These are phyloP conservation scores for Lactarius hengduanensis DNA, from an alignment of 768 basidiomycete species.

Conservation along the genomic window DNA sequence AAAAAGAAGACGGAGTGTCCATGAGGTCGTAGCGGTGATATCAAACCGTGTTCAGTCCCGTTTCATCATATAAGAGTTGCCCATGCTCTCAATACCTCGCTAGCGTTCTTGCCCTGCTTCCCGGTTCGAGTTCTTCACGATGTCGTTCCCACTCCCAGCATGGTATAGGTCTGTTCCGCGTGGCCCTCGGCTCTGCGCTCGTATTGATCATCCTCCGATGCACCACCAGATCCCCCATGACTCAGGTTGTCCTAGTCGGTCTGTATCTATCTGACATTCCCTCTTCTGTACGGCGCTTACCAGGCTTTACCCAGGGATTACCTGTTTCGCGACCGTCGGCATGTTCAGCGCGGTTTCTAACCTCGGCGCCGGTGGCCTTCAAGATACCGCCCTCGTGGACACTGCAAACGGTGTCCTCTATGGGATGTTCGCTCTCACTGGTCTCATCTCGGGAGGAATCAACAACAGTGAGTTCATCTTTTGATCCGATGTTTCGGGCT, in stretches of 20 bases:
- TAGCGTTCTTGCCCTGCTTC: background rate
- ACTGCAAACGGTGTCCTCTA: constrained; percentile 45
- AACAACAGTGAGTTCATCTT: constrained; percentile 33
- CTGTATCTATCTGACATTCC: background rate
- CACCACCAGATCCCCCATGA: constrained; percentile 22
- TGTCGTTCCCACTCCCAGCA: constrained; percentile 17
- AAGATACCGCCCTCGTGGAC: constrained; percentile 42
- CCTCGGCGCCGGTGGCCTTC: constrained; percentile 42
- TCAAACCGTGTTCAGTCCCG: constrained; percentile 7
- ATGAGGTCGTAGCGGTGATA: constrained; percentile 10
- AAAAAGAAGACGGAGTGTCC: background rate
- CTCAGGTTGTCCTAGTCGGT: constrained; percentile 29
- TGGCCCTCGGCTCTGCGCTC: background rate
- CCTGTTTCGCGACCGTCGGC: constrained; percentile 39
- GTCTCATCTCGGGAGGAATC: constrained; percentile 42
- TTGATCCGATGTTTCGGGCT: constrained; percentile 10
- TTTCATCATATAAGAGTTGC: background rate
- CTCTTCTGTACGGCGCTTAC: background rate
- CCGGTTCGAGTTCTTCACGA: background rate
- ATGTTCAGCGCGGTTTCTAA: constrained; percentile 43
- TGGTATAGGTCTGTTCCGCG: constrained; percentile 24
- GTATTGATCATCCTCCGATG: background rate
- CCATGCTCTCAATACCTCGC: background rate
- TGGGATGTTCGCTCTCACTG: constrained; percentile 43
- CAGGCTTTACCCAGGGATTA: constrained; percentile 16